Percentiles rank a stretch among this genome's conserved stretches.
Evolutionary conservation across 164 flowering plant species (phyloP).

Genomic region (Kalanchoe fedtschenkoi): DNA sequence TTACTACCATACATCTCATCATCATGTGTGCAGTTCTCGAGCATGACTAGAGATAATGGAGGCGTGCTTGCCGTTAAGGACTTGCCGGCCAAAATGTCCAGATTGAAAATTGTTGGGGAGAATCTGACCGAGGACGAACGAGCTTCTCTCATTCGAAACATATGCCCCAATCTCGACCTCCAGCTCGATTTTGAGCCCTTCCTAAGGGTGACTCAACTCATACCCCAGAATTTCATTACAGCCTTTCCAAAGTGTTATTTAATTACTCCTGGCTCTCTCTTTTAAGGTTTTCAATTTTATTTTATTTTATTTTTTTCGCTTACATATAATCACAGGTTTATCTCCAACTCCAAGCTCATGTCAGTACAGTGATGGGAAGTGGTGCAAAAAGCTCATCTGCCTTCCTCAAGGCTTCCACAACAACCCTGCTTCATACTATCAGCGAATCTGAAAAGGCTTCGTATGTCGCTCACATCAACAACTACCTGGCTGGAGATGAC

Average conservation of each 20-base stretch:
- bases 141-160: constrained; percentile 35
- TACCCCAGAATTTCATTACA: not conserved
- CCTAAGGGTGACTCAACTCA: constrained; percentile 41
- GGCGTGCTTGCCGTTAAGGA: constrained; percentile 43
- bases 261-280: not conserved
- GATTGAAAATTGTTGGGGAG: constrained; percentile 68
- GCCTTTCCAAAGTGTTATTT: not conserved
- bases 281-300: not conserved
- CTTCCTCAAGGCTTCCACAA: constrained; percentile 53
- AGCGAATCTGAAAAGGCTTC: constrained; percentile 67
- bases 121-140: constrained; percentile 62
- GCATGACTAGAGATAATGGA: constrained; percentile 66
- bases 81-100: constrained; percentile 63
- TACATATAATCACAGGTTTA: constrained; percentile 27
- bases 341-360: constrained; percentile 47
- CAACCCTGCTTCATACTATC: constrained; percentile 60
- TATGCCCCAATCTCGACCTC: constrained; percentile 35
- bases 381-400: constrained; percentile 47
- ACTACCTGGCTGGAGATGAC: constrained; percentile 46
- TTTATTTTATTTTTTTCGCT: not conserved
- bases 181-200: constrained; percentile 85
- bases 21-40: constrained; percentile 34
- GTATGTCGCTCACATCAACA: constrained; percentile 54
- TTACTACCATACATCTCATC: not conserved
- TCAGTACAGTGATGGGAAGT: constrained; percentile 31